Evolutionary conservation across 768 basidiomycete genomes (phyloP).

Genomic region (Russula emetica): DNA sequence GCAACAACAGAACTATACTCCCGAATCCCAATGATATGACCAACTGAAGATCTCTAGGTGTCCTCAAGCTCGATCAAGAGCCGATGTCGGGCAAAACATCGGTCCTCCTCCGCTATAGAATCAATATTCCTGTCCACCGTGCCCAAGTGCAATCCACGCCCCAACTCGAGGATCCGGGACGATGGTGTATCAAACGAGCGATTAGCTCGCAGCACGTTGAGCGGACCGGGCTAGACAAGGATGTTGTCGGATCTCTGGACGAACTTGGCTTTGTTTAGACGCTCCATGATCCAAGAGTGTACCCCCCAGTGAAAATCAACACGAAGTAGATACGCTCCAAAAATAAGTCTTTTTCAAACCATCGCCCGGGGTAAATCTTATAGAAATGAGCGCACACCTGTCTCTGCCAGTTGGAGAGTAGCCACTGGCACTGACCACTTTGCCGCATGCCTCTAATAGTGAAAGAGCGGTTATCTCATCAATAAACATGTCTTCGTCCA

Average conservation of each 20-base stretch:
- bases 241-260: conserved; percentile 47
- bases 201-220: conserved; percentile 33
- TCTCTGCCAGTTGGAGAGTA: conserved; percentile 29
- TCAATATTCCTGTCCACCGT: too few relatives aligned
- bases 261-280: conserved; percentile 40
- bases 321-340: conserved; percentile 47
- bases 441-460: conserved; percentile 47
- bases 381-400: conserved; percentile 1
- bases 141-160: conserved; percentile 31
- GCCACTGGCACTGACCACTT: conserved; percentile 32
- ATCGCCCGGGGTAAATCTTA: conserved; percentile 36
- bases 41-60: too few relatives aligned
- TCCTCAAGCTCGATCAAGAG: too few relatives aligned
- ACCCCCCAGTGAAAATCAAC: too few relatives aligned
- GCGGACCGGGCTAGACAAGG: conserved; percentile 42
- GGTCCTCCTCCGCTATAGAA: too few relatives aligned
- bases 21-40: too few relatives aligned
- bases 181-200: conserved; percentile 34
- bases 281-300: conserved; percentile 38
- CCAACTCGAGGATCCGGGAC: conserved; percentile 52
- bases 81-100: too few relatives aligned
- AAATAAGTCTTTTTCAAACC: background rate
- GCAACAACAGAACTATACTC: too few relatives aligned
- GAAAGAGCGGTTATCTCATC: conserved; percentile 30
- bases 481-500: background rate